These are phyloP conservation scores for Lichenothelia convexa DNA, from an alignment of 495 filamentous ascomycete genomes.

Conservation along the genomic window DNA sequence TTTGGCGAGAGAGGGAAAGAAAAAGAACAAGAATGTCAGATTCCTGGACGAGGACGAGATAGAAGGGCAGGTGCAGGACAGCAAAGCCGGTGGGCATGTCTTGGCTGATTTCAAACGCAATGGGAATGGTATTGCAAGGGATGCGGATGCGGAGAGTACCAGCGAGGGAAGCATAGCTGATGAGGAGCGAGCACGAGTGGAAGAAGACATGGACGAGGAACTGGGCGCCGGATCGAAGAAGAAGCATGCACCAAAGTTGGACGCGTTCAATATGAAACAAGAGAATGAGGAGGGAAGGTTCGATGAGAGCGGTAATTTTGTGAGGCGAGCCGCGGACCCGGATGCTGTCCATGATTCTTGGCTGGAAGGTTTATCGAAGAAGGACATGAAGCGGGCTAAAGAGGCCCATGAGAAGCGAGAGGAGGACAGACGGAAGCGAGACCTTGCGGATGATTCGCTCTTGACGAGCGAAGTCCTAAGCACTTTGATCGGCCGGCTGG, in stretches of 20 bases:
- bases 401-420: slow-evolving; percentile 81
- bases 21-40: slow-evolving; percentile 52
- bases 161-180: slow-evolving; percentile 55
- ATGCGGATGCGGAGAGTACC: slow-evolving; percentile 16
- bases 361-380: slow-evolving; percentile 82
- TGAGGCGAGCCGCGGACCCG: slow-evolving; percentile 75
- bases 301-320: slow-evolving; percentile 75
- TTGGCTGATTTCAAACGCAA: slow-evolving; percentile 33
- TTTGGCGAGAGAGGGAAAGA: slow-evolving; percentile 33
- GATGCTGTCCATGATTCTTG: slow-evolving; percentile 83
- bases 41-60: slow-evolving; percentile 66
- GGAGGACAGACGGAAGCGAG: slow-evolving; percentile 47
- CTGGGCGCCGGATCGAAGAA: slow-evolving; percentile 78
- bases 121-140: slow-evolving; percentile 7
- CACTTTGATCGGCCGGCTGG: slow-evolving; percentile 50
- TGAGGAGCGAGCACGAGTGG: slow-evolving; percentile 46
- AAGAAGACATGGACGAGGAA: slow-evolving; percentile 64
- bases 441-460: slow-evolving; percentile 52
- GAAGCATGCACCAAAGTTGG: slow-evolving; percentile 84
- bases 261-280: slow-evolving; percentile 83
- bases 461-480: slow-evolving; percentile 56
- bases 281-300: slow-evolving; percentile 90
- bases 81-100: slow-evolving; percentile 53
- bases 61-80: slow-evolving; percentile 61
- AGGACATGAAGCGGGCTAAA: slow-evolving; percentile 73